A percentile compares a stretch with the other conserved stretches of the same genome.
These are phyloP conservation scores for Tinospora cordifolia DNA, from an alignment of 164 flowering plant species.

Conservation along the genomic window DNA sequence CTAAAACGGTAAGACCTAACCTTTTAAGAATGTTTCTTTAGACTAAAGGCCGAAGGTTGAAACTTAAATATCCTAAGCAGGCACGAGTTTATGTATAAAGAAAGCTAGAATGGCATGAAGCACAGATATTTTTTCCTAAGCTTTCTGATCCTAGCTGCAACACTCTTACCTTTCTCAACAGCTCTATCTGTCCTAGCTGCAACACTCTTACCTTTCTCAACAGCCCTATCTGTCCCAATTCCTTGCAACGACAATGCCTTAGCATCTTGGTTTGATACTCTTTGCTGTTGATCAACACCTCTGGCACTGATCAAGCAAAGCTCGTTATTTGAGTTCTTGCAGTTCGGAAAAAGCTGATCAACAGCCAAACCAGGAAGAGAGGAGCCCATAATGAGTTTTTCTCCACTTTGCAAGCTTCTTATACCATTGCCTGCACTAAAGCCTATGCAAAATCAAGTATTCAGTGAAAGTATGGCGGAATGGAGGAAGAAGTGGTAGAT, in stretches of 20 bases:
- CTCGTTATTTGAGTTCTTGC: background rate
- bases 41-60: background rate
- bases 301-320: background rate
- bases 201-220: slow-evolving; percentile 10
- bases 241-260: slow-evolving; percentile 16
- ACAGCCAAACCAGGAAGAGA: slow-evolving; percentile 8
- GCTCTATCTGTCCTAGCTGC: slow-evolving; percentile 9
- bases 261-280: background rate
- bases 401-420: slow-evolving; percentile 2
- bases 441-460: background rate
- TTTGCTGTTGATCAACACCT: slow-evolving; percentile 6
- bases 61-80: background rate
- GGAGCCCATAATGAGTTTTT: background rate
- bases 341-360: slow-evolving; percentile 1
- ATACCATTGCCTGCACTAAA: background rate
- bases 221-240: background rate
- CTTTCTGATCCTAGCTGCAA: slow-evolving; percentile 18
- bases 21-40: background rate
- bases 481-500: background rate
- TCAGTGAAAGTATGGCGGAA: background rate
- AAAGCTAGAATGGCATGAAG: slow-evolving; percentile 28
- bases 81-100: background rate
- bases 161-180: slow-evolving; percentile 11
- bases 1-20: background rate
- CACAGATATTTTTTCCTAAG: slow-evolving; percentile 31